These are phyloP conservation scores for Exophiala phaeomuriformis DNA, from an alignment of 2,329 filamentous ascomycete species.

Conservation along the genomic window DNA sequence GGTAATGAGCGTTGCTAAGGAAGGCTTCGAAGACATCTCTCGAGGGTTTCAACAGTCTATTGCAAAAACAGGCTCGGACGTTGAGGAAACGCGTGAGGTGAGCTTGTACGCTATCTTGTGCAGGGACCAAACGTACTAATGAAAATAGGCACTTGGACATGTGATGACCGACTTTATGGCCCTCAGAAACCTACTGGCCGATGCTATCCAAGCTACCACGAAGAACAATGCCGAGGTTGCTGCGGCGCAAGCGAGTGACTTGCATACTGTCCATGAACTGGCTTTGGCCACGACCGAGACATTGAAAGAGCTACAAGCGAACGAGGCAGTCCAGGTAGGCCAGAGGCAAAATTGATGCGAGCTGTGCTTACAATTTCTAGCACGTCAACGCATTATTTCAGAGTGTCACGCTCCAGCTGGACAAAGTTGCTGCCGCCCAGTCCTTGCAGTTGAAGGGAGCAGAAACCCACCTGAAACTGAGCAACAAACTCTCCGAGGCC, in stretches of 20 bases:
- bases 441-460: constrained; percentile 5
- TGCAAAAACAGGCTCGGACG: constrained; percentile 4
- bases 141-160: constrained; percentile 9
- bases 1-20: constrained; percentile 12
- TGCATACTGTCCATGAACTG: constrained; percentile 14
- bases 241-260: constrained; percentile 12
- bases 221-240: constrained; percentile 12
- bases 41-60: constrained; percentile 8
- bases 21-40: constrained; percentile 11
- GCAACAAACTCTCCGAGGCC: constrained; percentile 6
- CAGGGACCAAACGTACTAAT: neutral
- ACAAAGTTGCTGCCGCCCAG: constrained; percentile 5
- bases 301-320: constrained; percentile 7
- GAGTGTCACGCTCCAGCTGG: constrained; percentile 5
- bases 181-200: constrained; percentile 9
- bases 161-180: constrained; percentile 14
- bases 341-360: neutral
- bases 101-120: neutral
- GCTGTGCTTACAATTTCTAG: constrained; percentile 3
- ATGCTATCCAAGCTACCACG: constrained; percentile 1
- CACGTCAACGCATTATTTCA: constrained; percentile 7
- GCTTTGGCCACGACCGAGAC: constrained; percentile 13
- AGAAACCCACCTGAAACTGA: constrained; percentile 9
- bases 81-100: constrained; percentile 13
- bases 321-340: constrained; percentile 9